Conservation (phyloP, 805 yeast species). For the Wickerhamiella shivajii region DNA sequence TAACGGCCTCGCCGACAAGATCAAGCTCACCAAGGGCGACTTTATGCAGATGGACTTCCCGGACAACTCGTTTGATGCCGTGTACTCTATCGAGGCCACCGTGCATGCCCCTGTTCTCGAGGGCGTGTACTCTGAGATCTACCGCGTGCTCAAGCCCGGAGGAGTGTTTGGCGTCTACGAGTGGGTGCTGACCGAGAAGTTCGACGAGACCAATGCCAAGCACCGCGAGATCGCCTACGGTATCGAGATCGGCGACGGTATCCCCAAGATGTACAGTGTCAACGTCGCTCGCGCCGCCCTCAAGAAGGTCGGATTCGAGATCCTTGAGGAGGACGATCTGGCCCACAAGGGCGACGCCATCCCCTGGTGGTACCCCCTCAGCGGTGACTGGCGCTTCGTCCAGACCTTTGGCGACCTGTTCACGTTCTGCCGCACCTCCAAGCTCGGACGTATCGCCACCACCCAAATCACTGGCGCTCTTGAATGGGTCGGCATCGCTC, state of each 20-base stretch:
- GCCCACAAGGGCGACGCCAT: conserved; percentile 70
- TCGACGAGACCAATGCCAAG: conserved; percentile 72
- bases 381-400: conserved; percentile 84
- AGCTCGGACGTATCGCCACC: conserved; percentile 73
- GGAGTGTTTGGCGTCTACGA: conserved; percentile 97
- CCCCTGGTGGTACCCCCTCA: conserved; percentile 96
- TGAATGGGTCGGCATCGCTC: conserved; percentile 80
- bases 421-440: conserved; percentile 80
- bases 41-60: conserved; percentile 98
- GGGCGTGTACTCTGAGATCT: conserved; percentile 91
- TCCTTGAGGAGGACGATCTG: conserved; percentile 61
- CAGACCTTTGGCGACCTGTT: conserved; percentile 64
- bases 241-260: conserved; percentile 97
- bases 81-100: conserved; percentile 96
- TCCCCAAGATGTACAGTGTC: conserved; percentile 85
- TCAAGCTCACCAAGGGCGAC: conserved; percentile 88
- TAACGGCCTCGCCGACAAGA: conserved; percentile 51
- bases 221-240: conserved; percentile 95
- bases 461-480: conserved; percentile 64
- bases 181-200: conserved; percentile 96
- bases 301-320: conserved; percentile 71
- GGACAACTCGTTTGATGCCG: conserved; percentile 83
- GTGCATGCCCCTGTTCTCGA: conserved; percentile 94
- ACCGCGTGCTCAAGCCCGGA: conserved; percentile 92
- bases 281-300: conserved; percentile 82